Percentiles rank a stretch among this genome's conserved stretches.
phyloP scores from a whole-genome alignment of 768 basidiomycete species.

The Pleurotus cornucopiae region DNA sequence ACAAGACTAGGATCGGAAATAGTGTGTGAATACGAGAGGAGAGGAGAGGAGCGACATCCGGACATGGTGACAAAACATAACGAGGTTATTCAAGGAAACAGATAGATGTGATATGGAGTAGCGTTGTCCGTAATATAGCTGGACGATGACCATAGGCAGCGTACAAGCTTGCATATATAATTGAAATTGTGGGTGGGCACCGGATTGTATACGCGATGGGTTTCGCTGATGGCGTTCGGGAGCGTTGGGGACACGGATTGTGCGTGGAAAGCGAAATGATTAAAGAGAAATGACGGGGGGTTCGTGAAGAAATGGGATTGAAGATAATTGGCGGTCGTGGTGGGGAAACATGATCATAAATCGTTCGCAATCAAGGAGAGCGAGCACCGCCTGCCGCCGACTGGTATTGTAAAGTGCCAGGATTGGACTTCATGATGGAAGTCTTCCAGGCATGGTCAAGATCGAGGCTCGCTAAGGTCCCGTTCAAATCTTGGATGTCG shows the following conservation, averaged over 20 bases:
- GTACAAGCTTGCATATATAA: not conserved
- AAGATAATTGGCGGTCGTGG: too few species aligned
- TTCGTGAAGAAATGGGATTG: not conserved
- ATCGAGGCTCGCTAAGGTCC: slow-evolving; percentile 72
- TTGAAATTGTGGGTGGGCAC: not conserved
- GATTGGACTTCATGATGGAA: not conserved
- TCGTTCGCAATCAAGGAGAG: not conserved
- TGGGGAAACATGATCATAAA: too few species aligned
- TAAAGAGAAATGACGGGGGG: not conserved
- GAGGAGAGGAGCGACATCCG: not conserved
- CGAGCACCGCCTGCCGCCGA: not conserved
- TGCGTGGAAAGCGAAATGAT: not conserved
- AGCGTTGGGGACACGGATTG: not conserved
- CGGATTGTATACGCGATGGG: not conserved
- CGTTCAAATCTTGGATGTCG: slow-evolving; percentile 65
- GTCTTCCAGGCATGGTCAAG: slow-evolving; percentile 36
- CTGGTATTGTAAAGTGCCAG: not conserved
- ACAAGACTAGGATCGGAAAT: slow-evolving; percentile 1
- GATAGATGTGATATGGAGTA: not conserved
- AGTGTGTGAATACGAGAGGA: not conserved
- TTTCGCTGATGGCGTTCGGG: not conserved
- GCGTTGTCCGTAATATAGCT: slow-evolving; percentile 6
- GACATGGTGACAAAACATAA: slow-evolving; percentile 7
- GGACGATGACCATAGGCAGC: not conserved
- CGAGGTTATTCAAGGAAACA: slow-evolving; percentile 2